Evolutionary conservation across 1,284 basidiomycete genomes (phyloP).

Genomic region (Ceratobasidium theobromae): DNA sequence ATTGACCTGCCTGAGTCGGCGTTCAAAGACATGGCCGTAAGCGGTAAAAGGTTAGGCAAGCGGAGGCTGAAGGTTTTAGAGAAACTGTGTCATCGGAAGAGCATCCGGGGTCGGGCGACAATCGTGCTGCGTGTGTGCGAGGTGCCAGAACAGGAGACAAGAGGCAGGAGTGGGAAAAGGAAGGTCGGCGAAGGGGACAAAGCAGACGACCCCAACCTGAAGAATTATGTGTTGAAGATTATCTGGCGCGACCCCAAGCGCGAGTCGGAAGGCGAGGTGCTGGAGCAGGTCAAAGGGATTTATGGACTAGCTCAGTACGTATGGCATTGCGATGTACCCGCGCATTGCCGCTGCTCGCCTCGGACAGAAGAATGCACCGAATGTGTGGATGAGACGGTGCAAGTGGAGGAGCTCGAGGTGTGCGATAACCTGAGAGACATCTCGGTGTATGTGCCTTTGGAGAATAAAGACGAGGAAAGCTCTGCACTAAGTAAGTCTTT

Average conservation of each 20-base stretch:
- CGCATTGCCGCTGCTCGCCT: not conserved
- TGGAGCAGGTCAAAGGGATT: not conserved
- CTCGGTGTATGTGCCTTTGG: not conserved
- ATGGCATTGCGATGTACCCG: constrained; percentile 3
- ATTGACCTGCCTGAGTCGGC: constrained; percentile 3
- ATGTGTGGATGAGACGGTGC: not conserved
- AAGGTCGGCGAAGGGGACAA: too few relatives aligned
- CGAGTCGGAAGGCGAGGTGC: constrained; percentile 1
- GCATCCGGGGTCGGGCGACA: constrained; percentile 18
- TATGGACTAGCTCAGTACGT: constrained; percentile 1
- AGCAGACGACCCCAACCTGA: not conserved
- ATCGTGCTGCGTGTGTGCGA: constrained; percentile 15
- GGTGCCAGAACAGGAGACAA: too few relatives aligned
- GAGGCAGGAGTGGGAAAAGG: too few relatives aligned
- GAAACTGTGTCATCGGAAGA: constrained; percentile 13
- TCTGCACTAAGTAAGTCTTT: not conserved
- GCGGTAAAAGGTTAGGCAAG: not conserved
- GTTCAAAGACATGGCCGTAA: too few relatives aligned
- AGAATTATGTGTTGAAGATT: constrained; percentile 7
- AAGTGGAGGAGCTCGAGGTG: not conserved
- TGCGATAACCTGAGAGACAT: not conserved
- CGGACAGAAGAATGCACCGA: not conserved
- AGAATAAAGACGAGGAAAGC: not conserved
- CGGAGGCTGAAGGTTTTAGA: not conserved
- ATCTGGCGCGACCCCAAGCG: constrained; percentile 11